Percentiles rank a stretch among this genome's conserved stretches.
Conservation (phyloP, 257 asterid genomes). For the Lycium barbarum region DNA sequence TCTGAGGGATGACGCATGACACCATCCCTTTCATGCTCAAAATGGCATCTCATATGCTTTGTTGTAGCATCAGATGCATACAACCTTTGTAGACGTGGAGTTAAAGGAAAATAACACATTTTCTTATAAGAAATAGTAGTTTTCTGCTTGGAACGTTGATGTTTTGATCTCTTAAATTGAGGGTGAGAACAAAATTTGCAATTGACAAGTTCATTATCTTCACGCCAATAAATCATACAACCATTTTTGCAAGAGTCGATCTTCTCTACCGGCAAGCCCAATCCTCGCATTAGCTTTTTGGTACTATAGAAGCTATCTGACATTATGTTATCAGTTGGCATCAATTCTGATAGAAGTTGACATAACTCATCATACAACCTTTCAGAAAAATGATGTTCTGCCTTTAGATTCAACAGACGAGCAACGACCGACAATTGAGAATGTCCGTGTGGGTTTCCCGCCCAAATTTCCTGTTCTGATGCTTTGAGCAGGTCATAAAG, state of each 20-base stretch:
- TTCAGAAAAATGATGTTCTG: too few relatives aligned
- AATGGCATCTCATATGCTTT: neutral
- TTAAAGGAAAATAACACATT: constrained; percentile 7
- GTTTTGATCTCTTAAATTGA: neutral
- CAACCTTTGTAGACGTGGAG: neutral
- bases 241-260: neutral
- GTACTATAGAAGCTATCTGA: too few relatives aligned
- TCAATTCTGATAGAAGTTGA: too few relatives aligned
- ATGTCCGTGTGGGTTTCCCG: too few relatives aligned
- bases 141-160: neutral
- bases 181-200: neutral
- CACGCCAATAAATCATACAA: neutral
- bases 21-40: neutral
- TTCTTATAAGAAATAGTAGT: neutral
- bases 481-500: too few relatives aligned
- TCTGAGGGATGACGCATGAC: constrained; percentile 7
- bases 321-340: too few relatives aligned
- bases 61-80: neutral
- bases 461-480: too few relatives aligned
- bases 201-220: neutral
- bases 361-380: too few relatives aligned
- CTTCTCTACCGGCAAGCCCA: neutral
- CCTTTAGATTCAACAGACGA: too few relatives aligned
- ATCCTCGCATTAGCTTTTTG: too few relatives aligned
- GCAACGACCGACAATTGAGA: too few relatives aligned